Base-by-base conservation (phyloP, 2,329 filamentous ascomycete species). In the Colletotrichum nymphaeae region DNA sequence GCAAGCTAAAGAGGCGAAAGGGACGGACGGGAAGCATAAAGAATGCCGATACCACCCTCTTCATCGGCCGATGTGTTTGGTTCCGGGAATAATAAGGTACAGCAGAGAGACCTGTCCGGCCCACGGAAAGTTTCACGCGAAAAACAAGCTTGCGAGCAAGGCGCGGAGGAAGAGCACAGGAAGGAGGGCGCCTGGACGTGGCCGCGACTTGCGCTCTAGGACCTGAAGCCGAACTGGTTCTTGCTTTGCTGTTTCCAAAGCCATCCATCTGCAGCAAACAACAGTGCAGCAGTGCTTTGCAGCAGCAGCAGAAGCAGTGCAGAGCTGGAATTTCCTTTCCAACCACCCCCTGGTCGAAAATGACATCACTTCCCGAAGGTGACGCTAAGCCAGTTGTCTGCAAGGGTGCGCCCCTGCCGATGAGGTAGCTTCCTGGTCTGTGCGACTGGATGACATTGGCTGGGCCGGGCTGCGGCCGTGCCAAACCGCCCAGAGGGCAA, bases 341-440 rank as follows among this genome's bases (percentile, higher is more conserved):
- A 42, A 42, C 37, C 14, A 30, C 53, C 67, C 42, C 67, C 60
- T 63, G 56, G 46, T 30, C n/a, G 37, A 42, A 8, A 32, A 73
- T 73, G 71, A 73, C 71, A 71, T 73, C 71, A 73, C 62, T 52
- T 52, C 32, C 62, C 67, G 56, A 62, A 22, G 42, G 42, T 42
- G 28, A 24, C 67, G 49, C 60, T 62, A 59, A 6, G 42, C 28
- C 4, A 3, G 52, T 22, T 30, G n/a, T 14, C 22, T n/a, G 32
- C 59, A 37, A 52, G 67, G 71, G 52, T 24, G 6, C 0, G 35
- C 24, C 71, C 70, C 46, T 73, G 71, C 62, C 56, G 26, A 19
- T 28, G 67, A 59, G 56, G 32, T 55, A 22, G 30, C 14, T 22
- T 22, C n/a, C 71, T 56, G 60, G 71, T 59, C 66, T 49, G 71